A percentile compares a stretch with the other conserved stretches of the same genome.
Evolutionary conservation across 2,329 filamentous ascomycete species (phyloP).

Genomic region (Leptographium wingfieldii): DNA sequence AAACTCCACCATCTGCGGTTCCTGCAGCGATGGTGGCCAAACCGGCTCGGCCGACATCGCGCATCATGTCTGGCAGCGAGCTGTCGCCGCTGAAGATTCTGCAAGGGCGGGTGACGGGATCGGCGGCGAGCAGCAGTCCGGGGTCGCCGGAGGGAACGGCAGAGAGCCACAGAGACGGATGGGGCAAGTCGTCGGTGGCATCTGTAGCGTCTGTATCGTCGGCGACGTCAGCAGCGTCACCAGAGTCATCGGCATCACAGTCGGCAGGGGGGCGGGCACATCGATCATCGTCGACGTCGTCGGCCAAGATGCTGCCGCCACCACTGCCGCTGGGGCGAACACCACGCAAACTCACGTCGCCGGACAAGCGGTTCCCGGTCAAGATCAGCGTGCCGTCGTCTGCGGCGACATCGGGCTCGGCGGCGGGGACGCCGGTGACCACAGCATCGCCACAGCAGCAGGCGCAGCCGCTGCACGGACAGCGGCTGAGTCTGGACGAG

Average conservation of each 20-base stretch:
- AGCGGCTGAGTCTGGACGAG: conserved; percentile 37
- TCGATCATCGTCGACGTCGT: background rate
- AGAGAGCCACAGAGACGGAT: conserved; percentile 10
- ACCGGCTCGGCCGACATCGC: conserved; percentile 30
- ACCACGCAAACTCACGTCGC: conserved; percentile 32
- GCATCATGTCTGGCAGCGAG: conserved; percentile 43
- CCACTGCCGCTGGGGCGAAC: conserved; percentile 24
- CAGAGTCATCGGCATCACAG: background rate
- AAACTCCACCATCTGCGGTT: conserved; percentile 27
- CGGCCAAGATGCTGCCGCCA: conserved; percentile 18
- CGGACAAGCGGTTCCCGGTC: conserved; percentile 49
- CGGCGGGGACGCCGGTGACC: background rate
- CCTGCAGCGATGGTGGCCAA: conserved; percentile 9
- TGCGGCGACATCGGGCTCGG: background rate
- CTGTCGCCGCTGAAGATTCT: conserved; percentile 47
- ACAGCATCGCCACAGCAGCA: background rate
- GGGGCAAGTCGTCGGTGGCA: background rate
- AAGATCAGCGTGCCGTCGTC: conserved; percentile 29
- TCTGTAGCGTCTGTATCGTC: background rate
- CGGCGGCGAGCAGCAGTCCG: conserved; percentile 13
- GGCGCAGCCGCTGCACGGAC: conserved; percentile 17
- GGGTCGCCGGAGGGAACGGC: conserved; percentile 10
- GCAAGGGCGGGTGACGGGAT: conserved; percentile 12
- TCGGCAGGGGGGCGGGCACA: background rate
- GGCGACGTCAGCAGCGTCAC: background rate